Evolutionary conservation across 495 filamentous ascomycete genomes (phyloP).

Genomic region (Tuber umbilicatum): DNA sequence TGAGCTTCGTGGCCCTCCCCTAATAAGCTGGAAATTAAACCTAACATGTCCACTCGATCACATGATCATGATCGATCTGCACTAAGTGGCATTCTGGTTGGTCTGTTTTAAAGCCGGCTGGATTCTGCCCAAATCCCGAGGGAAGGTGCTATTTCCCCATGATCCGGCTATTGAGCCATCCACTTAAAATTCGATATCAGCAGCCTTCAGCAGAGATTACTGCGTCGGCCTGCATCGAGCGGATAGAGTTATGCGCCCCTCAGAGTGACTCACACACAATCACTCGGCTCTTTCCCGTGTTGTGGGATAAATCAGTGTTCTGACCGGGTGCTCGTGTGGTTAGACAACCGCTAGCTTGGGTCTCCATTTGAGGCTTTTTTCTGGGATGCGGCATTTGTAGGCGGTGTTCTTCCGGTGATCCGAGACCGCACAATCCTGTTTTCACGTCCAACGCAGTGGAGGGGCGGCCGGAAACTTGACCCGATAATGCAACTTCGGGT

Average conservation of each 20-base stretch:
- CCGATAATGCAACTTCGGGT: not conserved
- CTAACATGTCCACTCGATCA: not conserved
- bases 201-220: not conserved
- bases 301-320: not conserved
- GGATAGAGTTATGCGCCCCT: not conserved
- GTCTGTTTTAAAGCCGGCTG: not conserved
- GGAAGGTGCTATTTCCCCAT: not conserved
- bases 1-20: not conserved
- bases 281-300: not conserved
- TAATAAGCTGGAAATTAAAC: not conserved
- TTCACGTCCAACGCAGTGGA: not conserved
- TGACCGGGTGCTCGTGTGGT: not conserved
- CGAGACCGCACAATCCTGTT: not conserved
- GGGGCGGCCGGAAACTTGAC: not conserved
- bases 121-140: not conserved
- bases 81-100: not conserved
- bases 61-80: not conserved
- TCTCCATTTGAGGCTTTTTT: not conserved
- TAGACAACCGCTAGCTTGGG: not conserved
- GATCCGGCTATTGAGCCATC: not conserved
- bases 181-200: not conserved
- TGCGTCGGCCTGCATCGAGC: not conserved
- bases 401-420: not conserved
- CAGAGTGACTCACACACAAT: not conserved
- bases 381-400: not conserved